Evolutionary conservation across 2,329 filamentous ascomycete species (phyloP).

Genomic region (Aureobasidium subglaciale): DNA sequence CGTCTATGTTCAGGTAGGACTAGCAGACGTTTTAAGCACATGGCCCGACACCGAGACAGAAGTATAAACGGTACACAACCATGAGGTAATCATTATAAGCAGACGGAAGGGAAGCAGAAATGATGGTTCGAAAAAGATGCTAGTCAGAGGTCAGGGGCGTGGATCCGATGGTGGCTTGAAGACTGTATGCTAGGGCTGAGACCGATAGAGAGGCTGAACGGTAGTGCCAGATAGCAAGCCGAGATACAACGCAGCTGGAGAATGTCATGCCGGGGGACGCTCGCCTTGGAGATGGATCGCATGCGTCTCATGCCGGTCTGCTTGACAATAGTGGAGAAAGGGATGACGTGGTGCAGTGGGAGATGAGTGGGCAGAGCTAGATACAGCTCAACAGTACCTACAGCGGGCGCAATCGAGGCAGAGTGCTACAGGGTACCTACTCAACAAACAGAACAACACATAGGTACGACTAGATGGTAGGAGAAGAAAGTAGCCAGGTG

Average conservation of each 20-base stretch:
- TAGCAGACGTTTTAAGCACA: constrained; percentile 12
- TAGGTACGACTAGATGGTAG: neutral
- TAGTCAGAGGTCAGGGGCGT: neutral
- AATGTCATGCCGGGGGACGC: neutral
- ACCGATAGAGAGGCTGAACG: constrained; percentile 70
- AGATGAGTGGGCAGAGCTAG: neutral
- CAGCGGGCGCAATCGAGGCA: neutral
- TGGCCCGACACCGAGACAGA: neutral
- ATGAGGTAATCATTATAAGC: neutral
- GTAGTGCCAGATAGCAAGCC: neutral
- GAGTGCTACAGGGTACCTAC: neutral
- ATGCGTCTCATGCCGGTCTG: no score
- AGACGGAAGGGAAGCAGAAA: neutral
- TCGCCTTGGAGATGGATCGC: neutral
- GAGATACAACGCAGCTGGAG: neutral
- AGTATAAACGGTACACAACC: neutral
- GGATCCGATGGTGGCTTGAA: neutral
- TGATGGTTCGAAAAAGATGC: neutral
- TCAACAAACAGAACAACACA: neutral
- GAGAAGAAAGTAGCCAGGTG: neutral
- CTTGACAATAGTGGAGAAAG: neutral
- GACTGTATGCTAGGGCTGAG: constrained; percentile 62
- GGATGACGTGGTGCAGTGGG: neutral
- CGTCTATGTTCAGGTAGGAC: neutral
- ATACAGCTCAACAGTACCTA: neutral